Evolutionary conservation across 208 protist species (phyloP), one percentile per base, ranked within the genome.

Genomic region (Leishmania braziliensis): DNA sequence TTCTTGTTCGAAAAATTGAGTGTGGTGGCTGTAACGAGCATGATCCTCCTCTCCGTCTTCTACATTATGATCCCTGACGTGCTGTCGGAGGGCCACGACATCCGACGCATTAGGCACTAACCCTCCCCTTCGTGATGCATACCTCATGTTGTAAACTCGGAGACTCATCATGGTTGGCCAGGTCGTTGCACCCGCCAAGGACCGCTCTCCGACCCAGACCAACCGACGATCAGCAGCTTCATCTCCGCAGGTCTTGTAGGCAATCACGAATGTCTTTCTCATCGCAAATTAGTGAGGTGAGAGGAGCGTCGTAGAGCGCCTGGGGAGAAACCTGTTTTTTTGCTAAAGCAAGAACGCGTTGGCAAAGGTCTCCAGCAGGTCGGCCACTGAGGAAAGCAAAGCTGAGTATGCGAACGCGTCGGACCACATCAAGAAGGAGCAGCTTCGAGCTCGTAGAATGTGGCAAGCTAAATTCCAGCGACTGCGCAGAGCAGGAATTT

Each of bases 211-310:
- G 88, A 90, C 43, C 33, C 62, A 8, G 75, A 74, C 54, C 75
- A 63, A 20, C 84, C 79, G 29, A 65, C 84, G 8, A 82, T 89
- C 54, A 46, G 82, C 33, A 80, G 84, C n/a, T 86, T 90, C 72
- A 78, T 82, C 58, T 81, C 77, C 20, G 79, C 81, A 5, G 83
- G 72, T 29, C 63, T 89, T 39, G 43, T 82, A 89, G 77, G 50
- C 78, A 26, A 33, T 88, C 16, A 48, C 12, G 18, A 74, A 78
- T 10, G n/a, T 82, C 43, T 71, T 87, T 36, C 88, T 89, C 58
- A 84, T 91, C 62, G 82, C 88, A 33, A 93, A 90, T 81, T 90
- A 76, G 77, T 85, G 85, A 70, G 83, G 82, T 54, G 88, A 93
- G 77, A 85, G 81, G 33, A 89, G 89, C 68, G 82, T 69, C 1